Evolutionary conservation across 2,329 filamentous ascomycete genomes (phyloP).

Genomic region (Stagonosporopsis tanaceti): DNA sequence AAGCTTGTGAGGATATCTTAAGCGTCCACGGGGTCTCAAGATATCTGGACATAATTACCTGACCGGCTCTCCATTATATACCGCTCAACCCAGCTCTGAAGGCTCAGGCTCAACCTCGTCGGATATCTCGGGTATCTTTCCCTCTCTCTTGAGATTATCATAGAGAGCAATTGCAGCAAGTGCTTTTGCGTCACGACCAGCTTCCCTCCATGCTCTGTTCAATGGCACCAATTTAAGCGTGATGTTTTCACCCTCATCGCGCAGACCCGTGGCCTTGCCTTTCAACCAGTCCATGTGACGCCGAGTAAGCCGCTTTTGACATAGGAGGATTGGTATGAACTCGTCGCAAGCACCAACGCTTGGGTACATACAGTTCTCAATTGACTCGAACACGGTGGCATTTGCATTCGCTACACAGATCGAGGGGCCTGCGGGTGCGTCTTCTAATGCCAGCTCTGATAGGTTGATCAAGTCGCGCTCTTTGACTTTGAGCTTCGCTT

Average conservation of each 20-base stretch:
- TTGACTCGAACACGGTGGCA: background rate
- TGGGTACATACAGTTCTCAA: slow-evolving; percentile 59
- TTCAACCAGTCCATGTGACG: slow-evolving; percentile 59
- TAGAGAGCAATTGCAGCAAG: slow-evolving; percentile 65
- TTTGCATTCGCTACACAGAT: background rate
- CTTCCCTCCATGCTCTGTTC: slow-evolving; percentile 62
- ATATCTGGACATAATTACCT: background rate
- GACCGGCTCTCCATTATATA: too few relatives aligned
- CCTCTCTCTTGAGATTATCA: slow-evolving; percentile 58
- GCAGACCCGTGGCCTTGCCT: slow-evolving; percentile 63
- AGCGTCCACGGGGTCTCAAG: background rate
- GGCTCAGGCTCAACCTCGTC: slow-evolving; percentile 24
- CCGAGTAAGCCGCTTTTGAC: slow-evolving; percentile 60
- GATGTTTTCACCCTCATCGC: slow-evolving; percentile 66
- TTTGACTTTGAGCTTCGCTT: slow-evolving; percentile 62
- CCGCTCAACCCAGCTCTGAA: background rate
- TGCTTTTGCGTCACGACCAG: slow-evolving; percentile 63
- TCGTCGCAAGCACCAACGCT: slow-evolving; percentile 66
- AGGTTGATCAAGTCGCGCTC: slow-evolving; percentile 62
- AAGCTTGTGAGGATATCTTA: background rate
- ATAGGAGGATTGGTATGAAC: slow-evolving; percentile 65
- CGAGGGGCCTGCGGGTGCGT: background rate
- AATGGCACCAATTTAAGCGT: slow-evolving; percentile 64
- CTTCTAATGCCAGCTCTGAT: slow-evolving; percentile 58
- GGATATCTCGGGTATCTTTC: slow-evolving; percentile 47